A percentile compares a stretch with the other conserved stretches of the same genome.
Conservation (phyloP, 352 stramenopile species). For the Phytopythium ostracodes region DNA sequence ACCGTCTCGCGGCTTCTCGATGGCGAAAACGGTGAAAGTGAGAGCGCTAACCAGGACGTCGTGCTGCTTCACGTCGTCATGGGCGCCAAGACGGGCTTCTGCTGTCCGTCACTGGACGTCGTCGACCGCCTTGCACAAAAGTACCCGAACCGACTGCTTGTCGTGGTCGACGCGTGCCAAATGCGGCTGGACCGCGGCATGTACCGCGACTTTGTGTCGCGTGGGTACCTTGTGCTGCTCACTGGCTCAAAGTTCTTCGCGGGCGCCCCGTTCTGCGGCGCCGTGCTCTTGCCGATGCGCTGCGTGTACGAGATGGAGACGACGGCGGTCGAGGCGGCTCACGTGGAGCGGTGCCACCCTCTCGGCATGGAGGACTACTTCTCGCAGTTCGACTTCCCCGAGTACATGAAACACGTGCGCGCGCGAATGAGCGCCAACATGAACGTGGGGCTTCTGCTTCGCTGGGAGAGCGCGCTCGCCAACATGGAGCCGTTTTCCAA, state of each 20-base stretch:
- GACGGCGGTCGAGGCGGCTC: conserved; percentile 35
- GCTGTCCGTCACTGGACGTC: conserved; percentile 63
- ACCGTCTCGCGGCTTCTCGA: conserved; percentile 47
- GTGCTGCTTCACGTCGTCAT: conserved; percentile 84
- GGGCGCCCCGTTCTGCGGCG: conserved; percentile 82
- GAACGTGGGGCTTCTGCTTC: conserved; percentile 75
- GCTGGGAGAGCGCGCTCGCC: conserved; percentile 75
- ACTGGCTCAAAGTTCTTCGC: conserved; percentile 89
- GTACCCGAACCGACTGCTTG: conserved; percentile 68
- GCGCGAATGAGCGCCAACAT: conserved; percentile 47
- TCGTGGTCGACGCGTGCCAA: conserved; percentile 87
- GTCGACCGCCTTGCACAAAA: conserved; percentile 44
- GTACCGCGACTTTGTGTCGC: conserved; percentile 58
- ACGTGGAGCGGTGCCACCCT: conserved; percentile 60
- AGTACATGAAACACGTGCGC: conserved; percentile 62
- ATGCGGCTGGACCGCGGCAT: conserved; percentile 65
- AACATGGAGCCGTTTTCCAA: conserved; percentile 77
- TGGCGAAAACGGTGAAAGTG: conserved; percentile 11
- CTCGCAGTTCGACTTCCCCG: conserved; percentile 69
- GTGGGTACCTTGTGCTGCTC: conserved; percentile 71
- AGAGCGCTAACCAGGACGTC: conserved; percentile 32
- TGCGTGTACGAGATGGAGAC: conserved; percentile 81
- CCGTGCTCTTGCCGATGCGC: conserved; percentile 73
- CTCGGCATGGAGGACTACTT: conserved; percentile 83
- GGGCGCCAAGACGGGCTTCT: conserved; percentile 84